Conservation (phyloP, 2,329 filamentous ascomycete species). For the Ophiostoma tasmaniense region DNA sequence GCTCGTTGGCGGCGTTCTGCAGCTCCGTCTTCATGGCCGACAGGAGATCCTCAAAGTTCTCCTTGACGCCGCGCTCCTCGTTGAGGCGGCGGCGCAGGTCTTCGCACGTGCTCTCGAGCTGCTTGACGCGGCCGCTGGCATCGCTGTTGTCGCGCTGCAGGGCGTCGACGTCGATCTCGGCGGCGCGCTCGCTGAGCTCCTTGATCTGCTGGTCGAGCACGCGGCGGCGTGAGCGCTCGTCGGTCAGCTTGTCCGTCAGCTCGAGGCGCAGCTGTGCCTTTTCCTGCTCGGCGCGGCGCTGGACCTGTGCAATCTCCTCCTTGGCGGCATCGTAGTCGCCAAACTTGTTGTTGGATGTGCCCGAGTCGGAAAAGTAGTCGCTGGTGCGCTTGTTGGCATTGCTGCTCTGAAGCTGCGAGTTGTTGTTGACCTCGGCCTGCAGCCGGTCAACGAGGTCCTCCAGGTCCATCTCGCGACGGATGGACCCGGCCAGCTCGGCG, state of each 20-base stretch:
- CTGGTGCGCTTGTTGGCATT: constrained; percentile 70
- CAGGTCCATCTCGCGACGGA: constrained; percentile 89
- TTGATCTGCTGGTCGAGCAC: constrained; percentile 77
- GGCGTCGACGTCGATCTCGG: constrained; percentile 49
- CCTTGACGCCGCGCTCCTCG: constrained; percentile 80
- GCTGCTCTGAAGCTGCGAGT: constrained; percentile 26
- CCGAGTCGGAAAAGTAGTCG: constrained; percentile 97
- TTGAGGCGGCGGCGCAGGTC: constrained; percentile 71
- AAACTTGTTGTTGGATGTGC: constrained; percentile 68
- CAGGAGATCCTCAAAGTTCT: constrained; percentile 88
- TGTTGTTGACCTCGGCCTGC: constrained; percentile 60
- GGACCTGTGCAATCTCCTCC: constrained; percentile 72
- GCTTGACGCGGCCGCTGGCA: constrained; percentile 55
- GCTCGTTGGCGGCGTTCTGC: constrained; percentile 73
- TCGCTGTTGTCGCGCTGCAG: constrained; percentile 29
- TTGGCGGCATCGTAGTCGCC: constrained; percentile 55
- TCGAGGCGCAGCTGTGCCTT: constrained; percentile 80
- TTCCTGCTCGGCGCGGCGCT: constrained; percentile 80
- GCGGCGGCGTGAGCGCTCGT: constrained; percentile 69
- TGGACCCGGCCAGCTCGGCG: constrained; percentile 83
- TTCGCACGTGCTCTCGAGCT: constrained; percentile 73
- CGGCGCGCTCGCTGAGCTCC: constrained; percentile 68
- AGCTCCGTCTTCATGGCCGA: constrained; percentile 76
- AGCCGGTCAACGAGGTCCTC: constrained; percentile 87
- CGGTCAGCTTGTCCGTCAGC: constrained; percentile 75